Base-by-base conservation (phyloP, 352 stramenopile species). In the Albugo candida region DNA sequence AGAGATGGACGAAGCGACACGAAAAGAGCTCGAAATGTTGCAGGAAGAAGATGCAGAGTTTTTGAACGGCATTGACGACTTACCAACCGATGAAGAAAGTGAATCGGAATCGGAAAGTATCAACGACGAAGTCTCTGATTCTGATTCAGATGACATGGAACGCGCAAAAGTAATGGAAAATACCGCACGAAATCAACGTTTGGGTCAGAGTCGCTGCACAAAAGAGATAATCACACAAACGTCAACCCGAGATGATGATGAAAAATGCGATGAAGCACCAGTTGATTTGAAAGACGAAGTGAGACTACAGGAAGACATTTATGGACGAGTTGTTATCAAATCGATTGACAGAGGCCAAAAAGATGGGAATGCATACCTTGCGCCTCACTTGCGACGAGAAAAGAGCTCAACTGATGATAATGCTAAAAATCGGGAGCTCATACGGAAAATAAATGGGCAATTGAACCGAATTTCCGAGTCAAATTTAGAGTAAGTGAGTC, bases 391-490 rank as follows among this genome's bases (percentile, higher is more conserved):
- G 47, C 74, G 83, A 16, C 71, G 70, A 35, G 74, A 6, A 8
- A 44, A 60, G 27, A 58, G 65, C 31, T 78, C 63, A 24, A 62
- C 70, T 17, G 83, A 84, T 72, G 70, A 87, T 41, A 72, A 84
- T 40, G 66, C 83, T 49, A 61, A 61, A 12, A 49, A 86, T 40
- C 68, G 76, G 0, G 73, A 86, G 48, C 53, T 89, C 48, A 65
- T 65, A 20, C 72, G 80, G 3, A 63, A 70, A 31, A 59, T 95
- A 27, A 93, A 94, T 54, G 83, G 83, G 18, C 80, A 94, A 51
- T 58, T 95, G 5, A 95, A 95, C 55, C 79, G 83, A 37, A 83
- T 95, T 42, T 88, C 82, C 13, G 84, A 94, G 61, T 72, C 66
- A 48, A 95, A 94, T 52, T 87, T 95, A 64, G 81, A 95, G 64